Evolutionary conservation across 306 rosid genomes (phyloP).

Genomic region (Vigna radiata): DNA sequence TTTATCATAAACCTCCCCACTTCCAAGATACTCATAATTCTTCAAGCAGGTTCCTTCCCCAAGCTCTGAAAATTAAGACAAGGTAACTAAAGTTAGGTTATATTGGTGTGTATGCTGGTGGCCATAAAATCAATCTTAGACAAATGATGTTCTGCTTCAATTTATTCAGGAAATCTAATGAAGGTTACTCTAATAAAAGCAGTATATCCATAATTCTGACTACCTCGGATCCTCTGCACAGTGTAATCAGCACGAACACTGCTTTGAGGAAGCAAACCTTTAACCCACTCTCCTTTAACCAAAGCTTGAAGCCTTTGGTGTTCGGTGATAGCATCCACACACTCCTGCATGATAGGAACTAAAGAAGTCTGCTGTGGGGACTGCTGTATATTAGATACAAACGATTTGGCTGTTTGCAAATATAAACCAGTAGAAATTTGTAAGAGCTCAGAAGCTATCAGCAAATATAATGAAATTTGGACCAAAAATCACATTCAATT

Average conservation of each 20-base stretch:
- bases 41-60: constrained; percentile 96
- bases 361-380: constrained; percentile 67
- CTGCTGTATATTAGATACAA: constrained; percentile 60
- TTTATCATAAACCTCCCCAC: constrained; percentile 83
- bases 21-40: constrained; percentile 89
- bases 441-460: constrained; percentile 38
- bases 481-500: constrained; percentile 32
- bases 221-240: constrained; percentile 87
- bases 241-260: constrained; percentile 86
- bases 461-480: constrained; percentile 36
- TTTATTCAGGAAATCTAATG: constrained; percentile 15
- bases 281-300: constrained; percentile 96
- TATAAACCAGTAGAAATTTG: constrained; percentile 37
- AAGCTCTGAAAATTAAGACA: constrained; percentile 67
- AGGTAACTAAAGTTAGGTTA: constrained; percentile 36
- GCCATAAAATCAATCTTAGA: constrained; percentile 36
- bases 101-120: constrained; percentile 5
- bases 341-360: constrained; percentile 79
- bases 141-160: constrained; percentile 24
- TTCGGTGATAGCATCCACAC: constrained; percentile 83
- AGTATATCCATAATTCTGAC: constrained; percentile 32
- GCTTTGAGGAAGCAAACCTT: constrained; percentile 93
- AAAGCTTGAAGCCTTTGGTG: constrained; percentile 89
- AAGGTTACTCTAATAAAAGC: constrained; percentile 32
- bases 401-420: constrained; percentile 63